Evolutionary conservation across 2,329 filamentous ascomycete species (phyloP).

Genomic region (Paramyrothecium roridum): DNA sequence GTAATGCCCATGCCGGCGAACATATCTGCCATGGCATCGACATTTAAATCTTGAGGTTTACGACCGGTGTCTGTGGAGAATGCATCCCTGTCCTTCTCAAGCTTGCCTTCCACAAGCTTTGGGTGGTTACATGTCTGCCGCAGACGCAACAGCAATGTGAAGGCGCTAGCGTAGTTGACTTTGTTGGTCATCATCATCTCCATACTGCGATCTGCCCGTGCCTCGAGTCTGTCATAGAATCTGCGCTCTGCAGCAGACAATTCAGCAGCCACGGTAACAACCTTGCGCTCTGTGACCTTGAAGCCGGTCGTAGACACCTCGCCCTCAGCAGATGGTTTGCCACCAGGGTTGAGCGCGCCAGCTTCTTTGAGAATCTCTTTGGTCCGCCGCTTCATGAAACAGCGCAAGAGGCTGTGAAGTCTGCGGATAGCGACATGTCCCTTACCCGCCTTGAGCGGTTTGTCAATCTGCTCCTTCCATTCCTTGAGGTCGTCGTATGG

Average conservation of each 20-base stretch:
- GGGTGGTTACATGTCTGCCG: slow-evolving; percentile 95
- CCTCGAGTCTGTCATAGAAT: slow-evolving; percentile 83
- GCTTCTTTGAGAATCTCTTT: slow-evolving; percentile 94
- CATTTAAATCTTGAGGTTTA: slow-evolving; percentile 56
- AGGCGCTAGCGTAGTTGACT: slow-evolving; percentile 87
- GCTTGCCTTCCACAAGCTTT: slow-evolving; percentile 77
- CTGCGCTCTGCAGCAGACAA: slow-evolving; percentile 77
- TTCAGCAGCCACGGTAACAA: slow-evolving; percentile 74
- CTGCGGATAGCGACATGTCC: slow-evolving; percentile 86
- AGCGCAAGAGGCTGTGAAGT: slow-evolving; percentile 79
- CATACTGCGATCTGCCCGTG: slow-evolving; percentile 80
- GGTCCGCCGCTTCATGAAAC: slow-evolving; percentile 98
- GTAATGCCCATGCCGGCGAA: slow-evolving; percentile 80
- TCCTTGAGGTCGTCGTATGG: slow-evolving; percentile 82
- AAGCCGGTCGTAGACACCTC: slow-evolving; percentile 63
- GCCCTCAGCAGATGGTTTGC: slow-evolving; percentile 55
- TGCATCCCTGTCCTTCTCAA: slow-evolving; percentile 85
- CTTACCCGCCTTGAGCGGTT: slow-evolving; percentile 83
- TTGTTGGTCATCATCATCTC: slow-evolving; percentile 84
- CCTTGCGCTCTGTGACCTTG: slow-evolving; percentile 87
- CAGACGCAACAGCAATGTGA: slow-evolving; percentile 86
- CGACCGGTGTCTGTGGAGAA: slow-evolving; percentile 61
- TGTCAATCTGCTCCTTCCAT: slow-evolving; percentile 90
- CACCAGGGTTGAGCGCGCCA: slow-evolving; percentile 74
- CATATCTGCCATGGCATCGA: slow-evolving; percentile 82